Evolutionary conservation across 768 basidiomycete genomes (phyloP).

Genomic region (Candolleomyces aberdarensis): DNA sequence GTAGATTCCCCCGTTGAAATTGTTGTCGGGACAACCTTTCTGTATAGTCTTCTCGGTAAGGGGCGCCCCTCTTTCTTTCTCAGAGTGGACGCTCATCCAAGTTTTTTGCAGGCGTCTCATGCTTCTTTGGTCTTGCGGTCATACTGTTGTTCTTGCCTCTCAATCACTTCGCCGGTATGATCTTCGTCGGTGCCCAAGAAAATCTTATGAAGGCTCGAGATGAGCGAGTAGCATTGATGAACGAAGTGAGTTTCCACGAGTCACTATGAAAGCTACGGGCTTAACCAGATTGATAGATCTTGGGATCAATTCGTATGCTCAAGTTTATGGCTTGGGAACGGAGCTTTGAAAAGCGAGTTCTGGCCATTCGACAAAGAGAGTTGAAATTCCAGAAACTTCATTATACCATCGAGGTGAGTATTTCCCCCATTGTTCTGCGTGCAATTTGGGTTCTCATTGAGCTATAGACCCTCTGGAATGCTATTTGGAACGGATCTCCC

Average conservation of each 20-base stretch:
- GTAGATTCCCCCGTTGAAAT: slow-evolving; percentile 79
- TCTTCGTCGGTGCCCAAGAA: slow-evolving; percentile 68
- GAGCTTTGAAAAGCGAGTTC: slow-evolving; percentile 74
- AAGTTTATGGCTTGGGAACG: slow-evolving; percentile 98
- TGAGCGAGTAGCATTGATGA: slow-evolving; percentile 89
- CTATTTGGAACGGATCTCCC: slow-evolving; percentile 63
- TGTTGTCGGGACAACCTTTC: slow-evolving; percentile 65
- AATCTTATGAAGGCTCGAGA: slow-evolving; percentile 91
- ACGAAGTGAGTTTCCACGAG: slow-evolving; percentile 41
- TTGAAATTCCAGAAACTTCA: slow-evolving; percentile 82
- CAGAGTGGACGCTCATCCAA: not conserved
- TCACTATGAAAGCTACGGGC: not conserved
- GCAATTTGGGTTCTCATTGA: not conserved
- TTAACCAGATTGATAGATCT: slow-evolving; percentile 43
- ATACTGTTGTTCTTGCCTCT: slow-evolving; percentile 70
- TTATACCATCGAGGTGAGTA: slow-evolving; percentile 74
- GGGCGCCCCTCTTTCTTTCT: slow-evolving; percentile 6
- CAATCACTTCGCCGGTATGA: slow-evolving; percentile 81
- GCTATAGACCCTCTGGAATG: slow-evolving; percentile 41
- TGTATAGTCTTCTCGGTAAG: slow-evolving; percentile 74
- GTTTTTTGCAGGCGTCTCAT: slow-evolving; percentile 50
- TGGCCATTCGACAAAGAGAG: slow-evolving; percentile 75
- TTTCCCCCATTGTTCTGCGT: not conserved
- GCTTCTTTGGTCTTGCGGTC: slow-evolving; percentile 74
- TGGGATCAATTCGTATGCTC: slow-evolving; percentile 89